phyloP scores from a whole-genome alignment of 345 rosid species.

The Combretum micranthum region DNA sequence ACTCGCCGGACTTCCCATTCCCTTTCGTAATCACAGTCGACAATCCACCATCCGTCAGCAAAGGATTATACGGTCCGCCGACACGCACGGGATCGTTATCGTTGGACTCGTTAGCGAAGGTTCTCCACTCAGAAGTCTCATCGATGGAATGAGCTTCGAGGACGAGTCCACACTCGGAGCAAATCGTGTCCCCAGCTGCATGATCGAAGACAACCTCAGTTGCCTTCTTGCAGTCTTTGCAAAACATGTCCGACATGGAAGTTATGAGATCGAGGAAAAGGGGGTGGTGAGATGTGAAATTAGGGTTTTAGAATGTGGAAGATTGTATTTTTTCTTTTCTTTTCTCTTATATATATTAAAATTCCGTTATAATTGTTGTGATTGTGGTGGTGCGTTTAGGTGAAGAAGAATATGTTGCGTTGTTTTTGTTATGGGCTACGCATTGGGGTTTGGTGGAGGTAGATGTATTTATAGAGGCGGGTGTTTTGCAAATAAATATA shows the following conservation, averaged over 20 bases:
- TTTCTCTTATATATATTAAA: no score
- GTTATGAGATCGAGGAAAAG: no score
- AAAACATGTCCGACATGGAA: constrained; percentile 34
- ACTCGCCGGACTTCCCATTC: constrained; percentile 22
- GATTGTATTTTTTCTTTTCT: no score
- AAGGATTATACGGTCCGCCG: constrained; percentile 37
- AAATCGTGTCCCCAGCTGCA: constrained; percentile 39
- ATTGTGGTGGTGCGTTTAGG: no score
- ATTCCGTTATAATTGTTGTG: no score
- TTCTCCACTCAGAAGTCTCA: constrained; percentile 45
- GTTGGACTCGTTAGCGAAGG: constrained; percentile 29
- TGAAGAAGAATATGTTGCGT: no score
- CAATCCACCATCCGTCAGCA: constrained; percentile 32
- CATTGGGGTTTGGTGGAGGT: no score
- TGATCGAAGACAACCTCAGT: constrained; percentile 37
- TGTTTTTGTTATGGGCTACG: no score
- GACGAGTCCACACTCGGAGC: constrained; percentile 45
- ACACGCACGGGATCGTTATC: constrained; percentile 40
- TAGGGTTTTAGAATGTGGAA: no score
- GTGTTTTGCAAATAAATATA: no score
- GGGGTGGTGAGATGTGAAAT: no score
- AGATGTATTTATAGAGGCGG: no score
- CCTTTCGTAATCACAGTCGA: constrained; percentile 35
- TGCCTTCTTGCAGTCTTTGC: constrained; percentile 33
- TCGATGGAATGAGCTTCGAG: constrained; percentile 38